Evolutionary conservation across 768 basidiomycete species (phyloP).

Genomic region (Mycena latifolia): DNA sequence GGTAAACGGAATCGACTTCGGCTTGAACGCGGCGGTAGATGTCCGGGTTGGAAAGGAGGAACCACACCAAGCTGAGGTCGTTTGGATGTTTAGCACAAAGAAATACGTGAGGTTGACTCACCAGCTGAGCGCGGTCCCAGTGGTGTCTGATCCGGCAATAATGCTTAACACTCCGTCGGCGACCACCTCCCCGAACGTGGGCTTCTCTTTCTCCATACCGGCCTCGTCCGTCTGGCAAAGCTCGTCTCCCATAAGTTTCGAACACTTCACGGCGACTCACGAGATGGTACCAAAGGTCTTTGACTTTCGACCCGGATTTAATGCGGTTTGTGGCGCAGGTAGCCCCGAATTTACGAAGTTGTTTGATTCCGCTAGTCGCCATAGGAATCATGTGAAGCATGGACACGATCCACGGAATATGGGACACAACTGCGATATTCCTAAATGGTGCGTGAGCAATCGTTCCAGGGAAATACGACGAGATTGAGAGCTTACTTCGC

Average conservation of each 20-base stretch:
- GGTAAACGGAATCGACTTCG: constrained; percentile 48
- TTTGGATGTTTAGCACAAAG: not conserved
- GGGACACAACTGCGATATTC: constrained; percentile 54
- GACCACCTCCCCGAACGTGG: constrained; percentile 48
- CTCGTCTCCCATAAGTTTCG: not conserved
- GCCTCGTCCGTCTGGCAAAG: constrained; percentile 54
- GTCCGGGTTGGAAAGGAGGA: constrained; percentile 47
- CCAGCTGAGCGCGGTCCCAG: constrained; percentile 46
- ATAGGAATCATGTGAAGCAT: constrained; percentile 20
- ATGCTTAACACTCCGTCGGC: constrained; percentile 49
- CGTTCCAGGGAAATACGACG: not conserved
- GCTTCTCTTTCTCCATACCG: constrained; percentile 46
- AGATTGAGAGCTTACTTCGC: constrained; percentile 49
- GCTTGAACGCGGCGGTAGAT: constrained; percentile 47
- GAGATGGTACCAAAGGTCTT: constrained; percentile 59
- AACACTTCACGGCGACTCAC: constrained; percentile 37
- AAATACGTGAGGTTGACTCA: not conserved
- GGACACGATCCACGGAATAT: constrained; percentile 38
- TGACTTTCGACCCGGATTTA: constrained; percentile 42
- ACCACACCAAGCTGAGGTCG: constrained; percentile 45
- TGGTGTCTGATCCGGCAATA: constrained; percentile 58
- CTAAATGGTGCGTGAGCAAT: not conserved
- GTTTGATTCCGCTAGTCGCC: constrained; percentile 2
- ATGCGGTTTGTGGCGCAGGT: constrained; percentile 25
- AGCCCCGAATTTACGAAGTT: constrained; percentile 24